Percentiles rank a stretch among this genome's conserved stretches.
These are phyloP conservation scores for Coleophoma cylindrospora DNA, from an alignment of 2,329 filamentous ascomycete species.

Conservation along the genomic window DNA sequence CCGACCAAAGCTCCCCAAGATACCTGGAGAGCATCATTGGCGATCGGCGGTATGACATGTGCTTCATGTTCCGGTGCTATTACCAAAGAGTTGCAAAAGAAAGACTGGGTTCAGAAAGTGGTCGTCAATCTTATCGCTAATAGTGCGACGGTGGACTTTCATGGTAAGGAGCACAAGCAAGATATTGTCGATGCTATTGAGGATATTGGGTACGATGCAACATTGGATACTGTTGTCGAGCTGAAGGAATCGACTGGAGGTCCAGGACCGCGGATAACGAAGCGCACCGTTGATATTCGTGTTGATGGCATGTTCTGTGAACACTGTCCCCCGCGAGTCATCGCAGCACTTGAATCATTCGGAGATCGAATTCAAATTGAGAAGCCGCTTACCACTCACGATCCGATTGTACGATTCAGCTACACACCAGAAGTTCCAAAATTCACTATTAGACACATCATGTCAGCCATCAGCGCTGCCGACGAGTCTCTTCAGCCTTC, in stretches of 20 bases:
- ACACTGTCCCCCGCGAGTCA: conserved; percentile 60
- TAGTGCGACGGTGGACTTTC: conserved; percentile 42
- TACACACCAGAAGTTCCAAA: conserved; percentile 65
- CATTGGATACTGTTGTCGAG: conserved; percentile 39
- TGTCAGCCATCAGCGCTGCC: conserved; percentile 59
- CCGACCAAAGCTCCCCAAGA: conserved; percentile 24
- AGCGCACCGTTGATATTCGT: conserved; percentile 55
- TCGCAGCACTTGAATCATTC: conserved; percentile 48
- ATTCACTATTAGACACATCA: conserved; percentile 72
- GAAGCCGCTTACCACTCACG: conserved; percentile 48
- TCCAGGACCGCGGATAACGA: conserved; percentile 23
- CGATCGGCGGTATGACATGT: conserved; percentile 53
- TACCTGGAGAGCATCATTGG: conserved; percentile 44
- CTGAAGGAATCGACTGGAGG: conserved; percentile 18
- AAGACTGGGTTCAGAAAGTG: conserved; percentile 41
- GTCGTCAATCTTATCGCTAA: conserved; percentile 47
- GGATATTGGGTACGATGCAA: conserved; percentile 62
- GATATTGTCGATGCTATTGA: conserved; percentile 45
- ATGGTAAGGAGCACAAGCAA: conserved; percentile 36
- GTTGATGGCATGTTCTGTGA: conserved; percentile 72
- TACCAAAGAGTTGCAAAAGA: conserved; percentile 38
- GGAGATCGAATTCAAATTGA: conserved; percentile 43
- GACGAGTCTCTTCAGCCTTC: conserved; percentile 63
- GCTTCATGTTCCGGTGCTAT: conserved; percentile 46
- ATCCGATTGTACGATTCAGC: conserved; percentile 63